A percentile compares a stretch with the other conserved stretches of the same genome.
Evolutionary conservation across 2,329 filamentous ascomycete genomes (phyloP).

Genomic region (Daldinia sp.): DNA sequence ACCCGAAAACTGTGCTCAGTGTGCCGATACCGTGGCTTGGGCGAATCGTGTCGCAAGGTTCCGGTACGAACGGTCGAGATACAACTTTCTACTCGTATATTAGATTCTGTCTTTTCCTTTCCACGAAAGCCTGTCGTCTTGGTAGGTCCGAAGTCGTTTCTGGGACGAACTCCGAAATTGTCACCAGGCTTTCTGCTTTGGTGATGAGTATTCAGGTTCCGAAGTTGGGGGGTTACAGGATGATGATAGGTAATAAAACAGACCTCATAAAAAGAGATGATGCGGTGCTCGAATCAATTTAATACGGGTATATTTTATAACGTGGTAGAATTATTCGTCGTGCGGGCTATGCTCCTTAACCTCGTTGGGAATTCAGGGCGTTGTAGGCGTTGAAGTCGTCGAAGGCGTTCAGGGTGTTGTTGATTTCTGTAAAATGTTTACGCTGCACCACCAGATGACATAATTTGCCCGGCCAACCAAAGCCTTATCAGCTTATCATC

Average conservation of each 20-base stretch:
- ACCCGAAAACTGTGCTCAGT: background rate
- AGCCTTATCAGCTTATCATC: background rate
- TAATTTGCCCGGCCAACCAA: conserved; percentile 44
- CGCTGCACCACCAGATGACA: conserved; percentile 35
- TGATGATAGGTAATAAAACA: background rate
- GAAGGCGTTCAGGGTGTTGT: conserved; percentile 4
- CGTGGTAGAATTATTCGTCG: no score
- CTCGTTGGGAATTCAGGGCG: no score
- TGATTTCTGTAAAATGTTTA: conserved; percentile 19
- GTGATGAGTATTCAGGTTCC: conserved; percentile 11
- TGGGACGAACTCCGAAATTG: conserved; percentile 46
- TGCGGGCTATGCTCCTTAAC: background rate
- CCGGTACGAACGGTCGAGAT: background rate
- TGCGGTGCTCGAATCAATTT: background rate
- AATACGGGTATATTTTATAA: no score
- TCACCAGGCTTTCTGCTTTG: conserved; percentile 45
- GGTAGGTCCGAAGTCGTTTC: conserved; percentile 43
- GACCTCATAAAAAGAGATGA: conserved; percentile 29
- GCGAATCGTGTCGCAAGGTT: background rate
- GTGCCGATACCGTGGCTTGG: conserved; percentile 5
- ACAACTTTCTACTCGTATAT: background rate
- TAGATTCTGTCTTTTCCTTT: conserved; percentile 7
- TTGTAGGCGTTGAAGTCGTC: no score
- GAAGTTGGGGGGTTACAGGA: background rate
- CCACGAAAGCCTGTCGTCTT: conserved; percentile 36